Percentiles rank a stretch among this genome's conserved stretches.
These are phyloP conservation scores for Jacaranda copaia DNA, from an alignment of 257 asterid species.

Conservation along the genomic window DNA sequence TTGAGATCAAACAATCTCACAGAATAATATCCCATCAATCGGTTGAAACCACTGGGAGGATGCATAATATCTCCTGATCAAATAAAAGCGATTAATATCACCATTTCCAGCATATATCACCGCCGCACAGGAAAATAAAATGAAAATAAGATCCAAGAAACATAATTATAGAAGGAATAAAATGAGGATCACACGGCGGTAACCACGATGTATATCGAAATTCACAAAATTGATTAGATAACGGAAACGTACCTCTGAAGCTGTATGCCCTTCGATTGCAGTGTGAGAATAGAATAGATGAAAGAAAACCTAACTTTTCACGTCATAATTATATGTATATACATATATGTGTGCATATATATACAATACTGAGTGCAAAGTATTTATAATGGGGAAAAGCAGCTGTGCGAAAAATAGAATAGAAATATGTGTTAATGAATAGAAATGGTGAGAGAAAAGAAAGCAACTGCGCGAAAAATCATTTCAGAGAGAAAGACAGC, in stretches of 20 bases:
- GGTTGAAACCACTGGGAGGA: slow-evolving; percentile 47
- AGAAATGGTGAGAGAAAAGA: not conserved
- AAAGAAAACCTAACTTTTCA: slow-evolving; percentile 49
- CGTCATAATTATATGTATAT: slow-evolving; percentile 30
- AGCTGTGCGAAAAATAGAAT: too few species aligned
- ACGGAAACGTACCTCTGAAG: slow-evolving; percentile 56
- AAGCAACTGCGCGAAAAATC: slow-evolving; percentile 40
- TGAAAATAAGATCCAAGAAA: slow-evolving; percentile 44
- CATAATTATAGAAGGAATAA: slow-evolving; percentile 26
- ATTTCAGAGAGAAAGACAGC: slow-evolving; percentile 38
- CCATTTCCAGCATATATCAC: slow-evolving; percentile 32
- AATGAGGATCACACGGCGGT: slow-evolving; percentile 38
- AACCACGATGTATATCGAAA: slow-evolving; percentile 41
- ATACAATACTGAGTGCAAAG: not conserved
- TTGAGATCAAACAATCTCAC: slow-evolving; percentile 43
- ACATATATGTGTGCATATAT: not conserved
- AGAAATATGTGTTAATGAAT: too few species aligned
- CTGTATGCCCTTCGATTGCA: slow-evolving; percentile 51
- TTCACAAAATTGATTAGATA: slow-evolving; percentile 29
- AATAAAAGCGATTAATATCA: slow-evolving; percentile 33
- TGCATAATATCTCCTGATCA: slow-evolving; percentile 73
- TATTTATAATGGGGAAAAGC: too few species aligned
- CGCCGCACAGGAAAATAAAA: slow-evolving; percentile 8
- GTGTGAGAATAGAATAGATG: slow-evolving; percentile 37
- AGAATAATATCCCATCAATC: slow-evolving; percentile 38